Conservation (phyloP, 208 protist genomes). For the Acanthamoeba castellanii region DNA sequence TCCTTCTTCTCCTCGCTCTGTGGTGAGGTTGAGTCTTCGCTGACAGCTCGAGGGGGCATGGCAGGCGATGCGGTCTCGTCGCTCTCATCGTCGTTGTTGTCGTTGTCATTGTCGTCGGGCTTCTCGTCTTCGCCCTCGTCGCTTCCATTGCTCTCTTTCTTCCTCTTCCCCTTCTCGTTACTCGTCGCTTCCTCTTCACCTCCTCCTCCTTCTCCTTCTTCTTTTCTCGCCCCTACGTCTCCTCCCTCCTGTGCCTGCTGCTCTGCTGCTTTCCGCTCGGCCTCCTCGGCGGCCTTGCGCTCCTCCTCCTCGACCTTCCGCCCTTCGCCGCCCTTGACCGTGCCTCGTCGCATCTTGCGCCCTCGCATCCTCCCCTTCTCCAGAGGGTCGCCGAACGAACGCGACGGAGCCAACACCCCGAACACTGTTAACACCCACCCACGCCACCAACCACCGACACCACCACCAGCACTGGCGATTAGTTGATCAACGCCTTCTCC, state of each 20-base stretch:
- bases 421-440: neutral
- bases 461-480: neutral
- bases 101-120: neutral
- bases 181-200: neutral
- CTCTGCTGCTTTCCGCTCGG: neutral
- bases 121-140: neutral
- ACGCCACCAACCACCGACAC: neutral
- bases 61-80: neutral
- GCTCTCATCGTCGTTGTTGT: neutral
- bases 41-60: neutral
- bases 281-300: neutral
- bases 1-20: neutral
- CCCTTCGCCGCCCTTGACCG: slow-evolving; percentile 31
- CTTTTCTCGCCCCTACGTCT: neutral
- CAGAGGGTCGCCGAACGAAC: slow-evolving; percentile 40
- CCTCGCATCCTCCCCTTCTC: slow-evolving; percentile 51
- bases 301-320: slow-evolving; percentile 32
- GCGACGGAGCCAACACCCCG: slow-evolving; percentile 41
- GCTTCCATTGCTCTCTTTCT: neutral
- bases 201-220: neutral
- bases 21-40: neutral
- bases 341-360: slow-evolving; percentile 25
- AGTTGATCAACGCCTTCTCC: neutral
- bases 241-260: neutral
- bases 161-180: neutral